These are phyloP conservation scores for Lentinula guzmanii DNA, from an alignment of 768 basidiomycete genomes.

Conservation along the genomic window DNA sequence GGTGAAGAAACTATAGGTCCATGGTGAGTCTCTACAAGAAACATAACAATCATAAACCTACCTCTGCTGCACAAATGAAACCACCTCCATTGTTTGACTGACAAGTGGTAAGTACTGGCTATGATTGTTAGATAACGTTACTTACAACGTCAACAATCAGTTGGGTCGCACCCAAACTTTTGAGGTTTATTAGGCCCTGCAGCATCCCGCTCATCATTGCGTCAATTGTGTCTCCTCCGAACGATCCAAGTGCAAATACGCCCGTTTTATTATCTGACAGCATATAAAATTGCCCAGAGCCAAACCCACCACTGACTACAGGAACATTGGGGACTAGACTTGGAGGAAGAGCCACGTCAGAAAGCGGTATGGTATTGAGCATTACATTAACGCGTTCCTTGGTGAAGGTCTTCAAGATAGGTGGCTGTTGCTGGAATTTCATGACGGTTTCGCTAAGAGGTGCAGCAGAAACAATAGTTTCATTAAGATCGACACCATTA, in stretches of 20 bases:
- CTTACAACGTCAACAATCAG: constrained; percentile 55
- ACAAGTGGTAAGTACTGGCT: background rate
- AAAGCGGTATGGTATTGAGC: constrained; percentile 20
- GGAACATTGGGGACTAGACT: constrained; percentile 26
- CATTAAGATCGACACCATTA: constrained; percentile 23
- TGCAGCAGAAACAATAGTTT: background rate
- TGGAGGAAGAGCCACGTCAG: constrained; percentile 26
- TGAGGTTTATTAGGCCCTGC: constrained; percentile 40
- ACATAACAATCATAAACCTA: constrained; percentile 20
- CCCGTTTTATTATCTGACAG: constrained; percentile 48
- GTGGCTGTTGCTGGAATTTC: constrained; percentile 9
- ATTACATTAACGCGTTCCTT: constrained; percentile 24
- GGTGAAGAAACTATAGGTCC: constrained; percentile 28
- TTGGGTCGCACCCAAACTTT: constrained; percentile 39
- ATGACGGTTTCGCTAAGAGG: constrained; percentile 1
- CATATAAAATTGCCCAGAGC: constrained; percentile 50
- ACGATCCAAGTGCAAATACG: constrained; percentile 53
- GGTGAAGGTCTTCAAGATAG: constrained; percentile 1
- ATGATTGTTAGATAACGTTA: constrained; percentile 5
- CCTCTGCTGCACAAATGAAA: constrained; percentile 56
- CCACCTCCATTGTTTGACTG: constrained; percentile 49
- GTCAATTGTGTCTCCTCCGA: constrained; percentile 38
- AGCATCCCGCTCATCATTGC: constrained; percentile 35
- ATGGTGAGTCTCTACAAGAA: background rate
- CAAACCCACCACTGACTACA: constrained; percentile 37